These are phyloP conservation scores for Ascodesmis nigricans DNA, from an alignment of 495 filamentous ascomycete species.

Conservation along the genomic window DNA sequence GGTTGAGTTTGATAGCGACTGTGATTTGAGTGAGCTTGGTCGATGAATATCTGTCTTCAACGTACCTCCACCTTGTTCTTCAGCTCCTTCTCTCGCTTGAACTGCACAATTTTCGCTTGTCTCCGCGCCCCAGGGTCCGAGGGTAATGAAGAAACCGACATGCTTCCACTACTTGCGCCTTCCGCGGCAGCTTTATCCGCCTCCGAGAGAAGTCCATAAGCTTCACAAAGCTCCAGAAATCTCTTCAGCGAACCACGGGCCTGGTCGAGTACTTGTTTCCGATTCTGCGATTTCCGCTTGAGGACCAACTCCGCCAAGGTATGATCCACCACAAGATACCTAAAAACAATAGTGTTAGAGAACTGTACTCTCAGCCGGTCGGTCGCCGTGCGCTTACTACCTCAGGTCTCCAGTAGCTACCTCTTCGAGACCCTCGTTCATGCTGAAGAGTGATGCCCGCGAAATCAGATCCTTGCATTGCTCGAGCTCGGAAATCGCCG, in stretches of 20 bases:
- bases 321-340: conserved; percentile 48
- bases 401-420: conserved; percentile 61
- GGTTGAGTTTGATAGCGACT: conserved; percentile 31
- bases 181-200: conserved; percentile 47
- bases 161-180: conserved; percentile 1
- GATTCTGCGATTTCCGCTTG: conserved; percentile 31
- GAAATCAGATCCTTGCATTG: conserved; percentile 46
- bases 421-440: conserved; percentile 80
- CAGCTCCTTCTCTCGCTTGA: conserved; percentile 66
- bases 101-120: conserved; percentile 66
- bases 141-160: conserved; percentile 11
- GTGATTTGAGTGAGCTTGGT: not conserved
- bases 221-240: conserved; percentile 53
- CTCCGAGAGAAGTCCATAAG: conserved; percentile 48
- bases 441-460: conserved; percentile 59
- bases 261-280: conserved; percentile 38
- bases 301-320: conserved; percentile 45
- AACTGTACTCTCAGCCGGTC: not conserved
- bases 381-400: conserved; percentile 25
- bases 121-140: conserved; percentile 51
- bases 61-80: conserved; percentile 57
- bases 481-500: conserved; percentile 46
- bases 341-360: conserved; percentile 18
- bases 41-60: not conserved
- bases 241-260: conserved; percentile 49